Conservation (phyloP, 139 green algal species). For the Desmodesmus armatus region DNA sequence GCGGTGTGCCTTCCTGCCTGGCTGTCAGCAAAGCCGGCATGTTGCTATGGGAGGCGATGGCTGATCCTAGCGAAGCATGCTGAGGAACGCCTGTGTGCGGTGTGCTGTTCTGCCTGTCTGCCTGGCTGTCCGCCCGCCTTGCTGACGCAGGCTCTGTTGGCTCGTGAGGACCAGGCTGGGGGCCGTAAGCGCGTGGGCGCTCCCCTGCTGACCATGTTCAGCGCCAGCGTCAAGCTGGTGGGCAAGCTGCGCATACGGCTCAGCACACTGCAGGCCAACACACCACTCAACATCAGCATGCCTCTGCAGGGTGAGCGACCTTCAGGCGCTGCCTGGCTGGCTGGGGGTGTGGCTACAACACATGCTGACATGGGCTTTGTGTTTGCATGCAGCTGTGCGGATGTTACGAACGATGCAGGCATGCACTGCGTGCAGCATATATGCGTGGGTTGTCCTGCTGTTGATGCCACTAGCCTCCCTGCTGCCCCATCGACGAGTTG, state of each 20-base stretch:
- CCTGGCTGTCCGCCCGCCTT: background rate
- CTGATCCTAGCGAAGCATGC: no score
- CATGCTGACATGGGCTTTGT: no score
- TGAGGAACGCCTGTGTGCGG: background rate
- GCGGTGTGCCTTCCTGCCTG: no score
- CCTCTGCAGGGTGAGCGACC: conserved; percentile 41
- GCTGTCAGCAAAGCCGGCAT: no score
- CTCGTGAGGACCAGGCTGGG: conserved; percentile 37
- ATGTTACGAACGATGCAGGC: background rate
- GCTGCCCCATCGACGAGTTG: no score
- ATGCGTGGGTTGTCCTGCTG: background rate
- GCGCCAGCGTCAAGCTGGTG: conserved; percentile 20
- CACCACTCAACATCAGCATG: conserved; percentile 36
- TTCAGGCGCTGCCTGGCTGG: background rate
- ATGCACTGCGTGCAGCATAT: background rate
- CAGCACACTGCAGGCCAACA: conserved; percentile 29
- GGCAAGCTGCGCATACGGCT: conserved; percentile 53
- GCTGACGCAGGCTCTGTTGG: conserved; percentile 29
- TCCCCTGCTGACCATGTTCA: conserved; percentile 36
- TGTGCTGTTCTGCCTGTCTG: background rate
- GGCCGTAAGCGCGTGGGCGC: conserved; percentile 31
- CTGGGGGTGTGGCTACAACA: no score
- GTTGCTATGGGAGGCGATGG: no score
- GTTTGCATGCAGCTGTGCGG: no score
- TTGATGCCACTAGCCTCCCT: background rate